Base-by-base conservation (phyloP, 2,329 filamentous ascomycete species). In the Fusarium papillatum region DNA sequence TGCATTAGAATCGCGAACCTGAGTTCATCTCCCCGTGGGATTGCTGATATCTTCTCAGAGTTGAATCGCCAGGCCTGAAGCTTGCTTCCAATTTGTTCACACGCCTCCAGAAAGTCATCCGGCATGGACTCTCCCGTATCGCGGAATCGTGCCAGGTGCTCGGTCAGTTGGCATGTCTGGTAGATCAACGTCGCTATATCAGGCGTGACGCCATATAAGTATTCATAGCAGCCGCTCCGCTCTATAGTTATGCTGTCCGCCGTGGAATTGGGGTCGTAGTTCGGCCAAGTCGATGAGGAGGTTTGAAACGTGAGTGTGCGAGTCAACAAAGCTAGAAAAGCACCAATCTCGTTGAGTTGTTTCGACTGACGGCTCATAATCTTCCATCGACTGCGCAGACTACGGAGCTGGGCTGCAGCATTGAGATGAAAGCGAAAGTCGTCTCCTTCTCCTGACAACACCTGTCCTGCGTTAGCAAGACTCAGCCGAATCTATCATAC, bases 291-390 rank as follows among this genome's bases (percentile, higher is more conserved):
- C 19, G 24, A 43, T 10, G 11, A 2, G 17, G 59, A 43, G 13
- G 59, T 10, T 29, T 43, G 59, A 24, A 74, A 74, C 1, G 66
- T 53, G 5, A 67, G 68, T 39, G 72, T 74, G 10, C 72, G 63
- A 29, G 72, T 69, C 50, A 74, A 41, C 9, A 74, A 50, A 4
- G 66, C 66, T 22, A 74, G 41, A 64, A 74, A 74, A 1, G 64
- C 72, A n/a, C 69, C 68, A 31, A 74, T 64, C 8, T 71, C 69
- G 31, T 74, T 72, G 2, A 74, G 59, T 19, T 69, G 60, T n/a
- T 39, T 61, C 22, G 72, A 67, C 6, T 60, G 53, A 3, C 63
- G 59, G 16, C 72, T 70, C 26, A 74, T 34, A 6, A 69, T 48
- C 48, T 43, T 67, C 72, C 69, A 74, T 62, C 53, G 59, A 24